Conservation (phyloP, 106 monocot species). For the Triglochin maritima region DNA sequence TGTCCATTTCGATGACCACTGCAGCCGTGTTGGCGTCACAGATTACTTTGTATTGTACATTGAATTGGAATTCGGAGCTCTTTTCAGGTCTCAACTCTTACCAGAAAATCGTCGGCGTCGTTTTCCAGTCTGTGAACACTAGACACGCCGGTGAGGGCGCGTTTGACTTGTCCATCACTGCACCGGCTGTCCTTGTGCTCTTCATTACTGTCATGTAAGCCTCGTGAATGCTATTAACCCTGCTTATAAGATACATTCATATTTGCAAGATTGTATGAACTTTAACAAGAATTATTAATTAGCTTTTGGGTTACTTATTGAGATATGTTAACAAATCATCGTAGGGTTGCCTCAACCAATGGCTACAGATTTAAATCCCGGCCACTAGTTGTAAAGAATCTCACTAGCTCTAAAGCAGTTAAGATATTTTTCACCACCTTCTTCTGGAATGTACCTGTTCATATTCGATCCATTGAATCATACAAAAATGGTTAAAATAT, state of each 20-base stretch:
- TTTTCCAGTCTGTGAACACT: conserved; percentile 51
- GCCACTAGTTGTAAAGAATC: too few relatives aligned
- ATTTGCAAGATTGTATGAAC: background rate
- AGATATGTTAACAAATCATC: too few relatives aligned
- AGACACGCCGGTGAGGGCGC: conserved; percentile 58
- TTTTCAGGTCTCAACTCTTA: conserved; percentile 25
- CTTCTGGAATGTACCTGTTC: too few relatives aligned
- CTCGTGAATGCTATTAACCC: background rate
- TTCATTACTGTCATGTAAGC: conserved; percentile 61
- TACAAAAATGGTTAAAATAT: too few relatives aligned
- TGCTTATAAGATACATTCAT: conserved; percentile 5
- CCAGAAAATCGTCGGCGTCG: conserved; percentile 44
- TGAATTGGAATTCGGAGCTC: conserved; percentile 50
- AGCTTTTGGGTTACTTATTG: too few relatives aligned
- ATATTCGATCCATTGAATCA: too few relatives aligned
- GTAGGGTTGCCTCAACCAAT: too few relatives aligned
- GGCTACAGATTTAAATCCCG: too few relatives aligned
- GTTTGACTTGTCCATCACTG: conserved; percentile 37
- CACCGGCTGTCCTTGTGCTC: conserved; percentile 48
- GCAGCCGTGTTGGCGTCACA: background rate
- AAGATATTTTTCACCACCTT: too few relatives aligned
- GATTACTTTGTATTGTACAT: conserved; percentile 8
- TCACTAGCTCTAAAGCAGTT: too few relatives aligned
- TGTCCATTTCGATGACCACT: conserved; percentile 7
- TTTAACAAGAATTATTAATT: background rate